phyloP scores from a whole-genome alignment of 2,329 filamentous ascomycete species.

The Xylariaceae sp. region DNA sequence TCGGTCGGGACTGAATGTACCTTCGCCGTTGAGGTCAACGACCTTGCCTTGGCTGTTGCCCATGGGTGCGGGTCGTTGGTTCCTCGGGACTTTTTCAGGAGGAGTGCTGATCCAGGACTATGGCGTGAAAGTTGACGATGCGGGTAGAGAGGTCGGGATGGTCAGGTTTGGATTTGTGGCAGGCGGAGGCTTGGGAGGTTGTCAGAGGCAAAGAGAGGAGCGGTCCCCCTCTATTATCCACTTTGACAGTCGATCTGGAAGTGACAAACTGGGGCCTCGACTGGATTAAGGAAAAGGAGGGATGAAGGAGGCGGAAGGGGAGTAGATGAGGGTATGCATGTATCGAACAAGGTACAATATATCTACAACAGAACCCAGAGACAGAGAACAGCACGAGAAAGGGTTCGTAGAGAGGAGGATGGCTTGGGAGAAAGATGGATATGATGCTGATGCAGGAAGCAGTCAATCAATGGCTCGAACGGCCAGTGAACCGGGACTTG shows the following conservation, averaged over 20 bases:
- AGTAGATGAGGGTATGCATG: neutral
- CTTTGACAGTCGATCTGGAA: slow-evolving; percentile 13
- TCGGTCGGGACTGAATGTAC: slow-evolving; percentile 46
- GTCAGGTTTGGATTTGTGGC: too few relatives aligned
- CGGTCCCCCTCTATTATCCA: slow-evolving; percentile 6
- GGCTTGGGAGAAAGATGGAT: too few relatives aligned
- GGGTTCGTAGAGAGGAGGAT: too few relatives aligned
- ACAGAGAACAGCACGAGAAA: too few relatives aligned
- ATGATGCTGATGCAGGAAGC: too few relatives aligned
- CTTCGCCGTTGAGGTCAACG: slow-evolving; percentile 88
- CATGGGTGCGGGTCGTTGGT: slow-evolving; percentile 48
- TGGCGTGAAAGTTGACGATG: slow-evolving; percentile 9
- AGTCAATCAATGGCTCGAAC: too few relatives aligned
- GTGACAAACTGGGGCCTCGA: slow-evolving; percentile 1
- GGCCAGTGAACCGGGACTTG: too few relatives aligned
- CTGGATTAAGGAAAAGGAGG: neutral
- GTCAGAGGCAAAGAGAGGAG: slow-evolving; percentile 1
- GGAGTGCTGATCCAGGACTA: neutral
- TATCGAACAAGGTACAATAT: too few relatives aligned
- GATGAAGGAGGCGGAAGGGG: neutral
- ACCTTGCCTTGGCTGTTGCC: slow-evolving; percentile 94
- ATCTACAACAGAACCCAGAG: too few relatives aligned
- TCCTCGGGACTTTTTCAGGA: slow-evolving; percentile 7
- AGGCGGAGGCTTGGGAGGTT: slow-evolving; percentile 2
- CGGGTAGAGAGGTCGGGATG: slow-evolving; percentile 5